phyloP scores from a whole-genome alignment of 768 basidiomycete genomes.

The Plicaturopsis crispa region DNA sequence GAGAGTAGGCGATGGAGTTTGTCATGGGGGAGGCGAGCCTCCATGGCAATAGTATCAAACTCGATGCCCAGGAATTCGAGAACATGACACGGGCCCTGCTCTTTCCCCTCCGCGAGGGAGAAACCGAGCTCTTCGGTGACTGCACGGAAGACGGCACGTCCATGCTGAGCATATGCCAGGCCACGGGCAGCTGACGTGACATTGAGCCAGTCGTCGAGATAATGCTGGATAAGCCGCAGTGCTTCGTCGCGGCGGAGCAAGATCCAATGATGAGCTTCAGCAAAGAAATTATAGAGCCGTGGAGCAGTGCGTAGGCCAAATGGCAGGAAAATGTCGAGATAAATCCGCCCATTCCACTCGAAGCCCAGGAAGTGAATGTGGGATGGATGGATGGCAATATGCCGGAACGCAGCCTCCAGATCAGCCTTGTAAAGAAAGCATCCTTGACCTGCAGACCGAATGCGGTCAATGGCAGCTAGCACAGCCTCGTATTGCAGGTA shows the following conservation, averaged over 20 bases:
- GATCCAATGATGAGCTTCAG: slow-evolving; percentile 19
- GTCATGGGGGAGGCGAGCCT: slow-evolving; percentile 11
- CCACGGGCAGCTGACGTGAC: slow-evolving; percentile 4
- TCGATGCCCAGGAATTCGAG: slow-evolving; percentile 14
- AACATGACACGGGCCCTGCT: slow-evolving; percentile 6
- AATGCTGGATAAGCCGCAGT: slow-evolving; percentile 9
- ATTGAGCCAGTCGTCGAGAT: slow-evolving; percentile 16
- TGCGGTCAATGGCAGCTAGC: slow-evolving; percentile 3
- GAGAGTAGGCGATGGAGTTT: slow-evolving; percentile 11
- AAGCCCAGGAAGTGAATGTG: slow-evolving; percentile 14
- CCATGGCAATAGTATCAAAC: slow-evolving; percentile 12
- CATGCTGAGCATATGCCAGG: slow-evolving; percentile 3
- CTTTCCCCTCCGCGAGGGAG: slow-evolving; percentile 9
- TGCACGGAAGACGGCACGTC: too few relatives aligned
- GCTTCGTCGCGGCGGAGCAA: slow-evolving; percentile 7
- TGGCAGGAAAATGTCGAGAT: slow-evolving; percentile 12
- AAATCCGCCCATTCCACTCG: slow-evolving; percentile 8
- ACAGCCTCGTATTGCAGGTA: slow-evolving; percentile 9
- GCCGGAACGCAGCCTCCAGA: slow-evolving; percentile 14
- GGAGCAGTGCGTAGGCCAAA: slow-evolving; percentile 18
- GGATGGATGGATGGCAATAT: slow-evolving; percentile 7
- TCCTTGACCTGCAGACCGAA: slow-evolving; percentile 4
- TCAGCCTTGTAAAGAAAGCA: slow-evolving; percentile 14
- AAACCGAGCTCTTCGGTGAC: slow-evolving; percentile 11
- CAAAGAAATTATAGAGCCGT: slow-evolving; percentile 19